Evolutionary conservation across 148 eudicot species (phyloP).

Genomic region (Rheum nobile): DNA sequence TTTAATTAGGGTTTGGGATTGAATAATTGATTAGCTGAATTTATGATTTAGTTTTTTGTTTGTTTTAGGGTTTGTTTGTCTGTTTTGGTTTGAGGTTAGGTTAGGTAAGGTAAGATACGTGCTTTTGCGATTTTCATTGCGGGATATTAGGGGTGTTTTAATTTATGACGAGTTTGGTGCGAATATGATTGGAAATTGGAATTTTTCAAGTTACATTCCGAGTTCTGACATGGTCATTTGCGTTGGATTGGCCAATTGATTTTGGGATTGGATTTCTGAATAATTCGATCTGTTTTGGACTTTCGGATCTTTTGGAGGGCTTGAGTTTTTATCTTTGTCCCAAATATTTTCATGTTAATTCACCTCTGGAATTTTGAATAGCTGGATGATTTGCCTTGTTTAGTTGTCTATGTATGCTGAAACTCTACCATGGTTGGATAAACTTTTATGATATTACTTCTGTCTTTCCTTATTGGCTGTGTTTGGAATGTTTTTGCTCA

Average conservation of each 20-base stretch:
- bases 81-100: neutral
- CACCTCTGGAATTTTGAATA: neutral
- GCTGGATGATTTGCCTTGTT: neutral
- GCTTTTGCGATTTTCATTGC: neutral
- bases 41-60: conserved; percentile 1
- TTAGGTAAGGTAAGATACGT: neutral
- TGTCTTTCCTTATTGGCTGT: neutral
- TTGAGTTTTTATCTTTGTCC: neutral
- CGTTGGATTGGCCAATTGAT: neutral
- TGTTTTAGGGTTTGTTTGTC: neutral
- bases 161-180: neutral
- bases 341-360: neutral
- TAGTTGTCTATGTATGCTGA: neutral
- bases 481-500: neutral
- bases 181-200: neutral
- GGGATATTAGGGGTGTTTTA: neutral
- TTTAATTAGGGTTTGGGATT: neutral
- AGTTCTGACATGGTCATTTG: neutral
- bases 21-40: neutral
- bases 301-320: neutral
- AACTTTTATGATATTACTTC: neutral
- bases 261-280: neutral
- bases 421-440: neutral
- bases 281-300: neutral
- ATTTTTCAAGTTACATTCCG: neutral